phyloP scores from a whole-genome alignment of 1,139 yeast species.

The Suhomyces bolitotheri region DNA sequence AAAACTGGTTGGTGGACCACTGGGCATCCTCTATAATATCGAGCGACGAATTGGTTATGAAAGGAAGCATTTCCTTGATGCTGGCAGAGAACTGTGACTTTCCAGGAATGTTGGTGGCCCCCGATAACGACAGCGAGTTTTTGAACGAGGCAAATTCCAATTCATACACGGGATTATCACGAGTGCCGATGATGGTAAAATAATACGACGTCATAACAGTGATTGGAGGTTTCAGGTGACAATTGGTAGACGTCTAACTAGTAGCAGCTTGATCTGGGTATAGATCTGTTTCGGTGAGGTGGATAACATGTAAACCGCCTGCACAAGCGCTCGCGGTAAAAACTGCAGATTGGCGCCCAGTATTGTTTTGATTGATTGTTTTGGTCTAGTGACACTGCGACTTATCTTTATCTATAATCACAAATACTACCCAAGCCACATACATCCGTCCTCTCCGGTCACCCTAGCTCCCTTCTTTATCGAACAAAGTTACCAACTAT shows the following conservation, averaged over 20 bases:
- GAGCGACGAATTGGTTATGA: slow-evolving; percentile 81
- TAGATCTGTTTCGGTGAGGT: too few relatives aligned
- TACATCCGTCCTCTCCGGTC: too few relatives aligned
- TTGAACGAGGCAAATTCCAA: slow-evolving; percentile 80
- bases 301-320: not conserved
- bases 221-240: too few relatives aligned
- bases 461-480: too few relatives aligned
- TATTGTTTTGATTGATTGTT: slow-evolving; percentile 12
- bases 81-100: slow-evolving; percentile 65
- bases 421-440: not conserved
- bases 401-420: not conserved
- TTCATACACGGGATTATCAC: slow-evolving; percentile 85
- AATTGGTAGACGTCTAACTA: too few relatives aligned
- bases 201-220: slow-evolving; percentile 60
- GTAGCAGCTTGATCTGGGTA: too few relatives aligned
- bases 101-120: slow-evolving; percentile 47
- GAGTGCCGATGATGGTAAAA: slow-evolving; percentile 83
- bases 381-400: slow-evolving; percentile 1
- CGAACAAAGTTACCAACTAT: not conserved
- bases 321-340: slow-evolving; percentile 1
- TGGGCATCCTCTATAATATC: slow-evolving; percentile 89
- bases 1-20: slow-evolving; percentile 67
- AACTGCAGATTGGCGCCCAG: slow-evolving; percentile 8
- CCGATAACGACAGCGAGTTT: slow-evolving; percentile 11
- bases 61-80: slow-evolving; percentile 80